phyloP scores from a whole-genome alignment of 495 filamentous ascomycete species.

The Staphylotrichum longicolle region DNA sequence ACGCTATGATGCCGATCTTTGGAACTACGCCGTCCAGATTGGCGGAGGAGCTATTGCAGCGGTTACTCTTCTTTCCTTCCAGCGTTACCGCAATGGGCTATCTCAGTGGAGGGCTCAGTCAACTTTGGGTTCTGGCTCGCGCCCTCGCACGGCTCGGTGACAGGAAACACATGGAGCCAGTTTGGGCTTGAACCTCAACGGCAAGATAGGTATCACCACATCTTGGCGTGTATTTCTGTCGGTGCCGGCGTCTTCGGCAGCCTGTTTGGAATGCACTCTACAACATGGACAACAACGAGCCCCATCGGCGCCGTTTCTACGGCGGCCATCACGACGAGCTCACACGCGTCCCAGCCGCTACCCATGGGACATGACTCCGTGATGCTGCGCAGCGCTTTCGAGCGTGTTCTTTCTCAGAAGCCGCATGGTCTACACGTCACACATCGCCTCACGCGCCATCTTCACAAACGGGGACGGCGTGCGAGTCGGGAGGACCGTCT shows the following conservation, averaged over 20 bases:
- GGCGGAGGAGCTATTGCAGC: neutral
- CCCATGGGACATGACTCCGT: slow-evolving; percentile 2
- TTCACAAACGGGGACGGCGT: neutral
- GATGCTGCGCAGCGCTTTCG: neutral
- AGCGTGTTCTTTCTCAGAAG: neutral
- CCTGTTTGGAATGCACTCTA: neutral
- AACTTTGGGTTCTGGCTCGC: neutral
- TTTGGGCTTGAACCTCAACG: neutral
- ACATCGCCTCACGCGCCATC: neutral
- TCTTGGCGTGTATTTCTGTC: neutral
- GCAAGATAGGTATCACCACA: neutral
- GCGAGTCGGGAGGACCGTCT: slow-evolving; percentile 3
- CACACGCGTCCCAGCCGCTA: neutral
- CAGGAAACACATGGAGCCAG: neutral
- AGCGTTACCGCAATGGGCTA: neutral
- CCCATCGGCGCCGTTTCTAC: neutral
- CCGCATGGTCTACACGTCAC: neutral
- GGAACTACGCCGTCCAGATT: neutral
- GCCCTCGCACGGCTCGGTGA: neutral
- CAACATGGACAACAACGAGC: slow-evolving; percentile 1
- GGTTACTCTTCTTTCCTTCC: neutral
- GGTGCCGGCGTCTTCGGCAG: neutral
- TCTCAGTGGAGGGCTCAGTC: neutral
- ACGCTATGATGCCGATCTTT: slow-evolving; percentile 1
- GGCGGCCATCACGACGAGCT: neutral